Evolutionary conservation across 1,139 yeast species (phyloP).

Genomic region (Kodamaea derodonti): DNA sequence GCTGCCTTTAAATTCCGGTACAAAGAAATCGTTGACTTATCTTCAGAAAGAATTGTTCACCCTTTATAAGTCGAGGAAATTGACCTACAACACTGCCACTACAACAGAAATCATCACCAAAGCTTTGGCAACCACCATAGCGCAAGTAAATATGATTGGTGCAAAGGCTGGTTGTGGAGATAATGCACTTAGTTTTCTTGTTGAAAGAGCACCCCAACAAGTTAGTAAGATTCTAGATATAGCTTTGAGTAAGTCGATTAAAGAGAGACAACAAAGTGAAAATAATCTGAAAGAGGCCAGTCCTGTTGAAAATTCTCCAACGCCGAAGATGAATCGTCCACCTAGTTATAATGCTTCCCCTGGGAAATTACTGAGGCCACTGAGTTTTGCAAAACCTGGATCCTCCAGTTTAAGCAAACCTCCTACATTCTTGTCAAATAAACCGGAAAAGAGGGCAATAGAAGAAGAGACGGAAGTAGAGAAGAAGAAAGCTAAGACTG

Average conservation of each 20-base stretch:
- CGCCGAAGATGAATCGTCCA: conserved; percentile 3
- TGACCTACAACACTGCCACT: conserved; percentile 62
- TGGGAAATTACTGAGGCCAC: conserved; percentile 11
- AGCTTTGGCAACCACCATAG: conserved; percentile 88
- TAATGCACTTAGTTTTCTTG: conserved; percentile 73
- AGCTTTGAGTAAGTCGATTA: conserved; percentile 76
- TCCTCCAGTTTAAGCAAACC: conserved; percentile 17
- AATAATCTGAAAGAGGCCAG: neutral
- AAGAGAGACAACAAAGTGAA: conserved; percentile 39
- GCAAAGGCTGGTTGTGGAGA: conserved; percentile 80
- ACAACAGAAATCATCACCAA: conserved; percentile 83
- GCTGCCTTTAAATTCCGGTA: conserved; percentile 45
- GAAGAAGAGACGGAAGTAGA: conserved; percentile 10
- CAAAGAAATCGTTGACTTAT: conserved; percentile 61
- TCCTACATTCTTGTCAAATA: conserved; percentile 20
- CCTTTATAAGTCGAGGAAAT: conserved; percentile 65
- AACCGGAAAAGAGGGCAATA: conserved; percentile 10
- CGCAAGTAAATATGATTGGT: conserved; percentile 85
- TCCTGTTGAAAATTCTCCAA: neutral
- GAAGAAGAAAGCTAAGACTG: too few species aligned
- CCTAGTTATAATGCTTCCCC: conserved; percentile 7
- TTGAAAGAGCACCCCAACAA: conserved; percentile 85
- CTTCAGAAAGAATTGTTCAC: conserved; percentile 69
- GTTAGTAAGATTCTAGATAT: conserved; percentile 78
- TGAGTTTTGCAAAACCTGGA: conserved; percentile 15